Evolutionary conservation across 1,284 basidiomycete species (phyloP), one percentile per base, ranked within the genome.

Genomic region (Fistulina hepatica): DNA sequence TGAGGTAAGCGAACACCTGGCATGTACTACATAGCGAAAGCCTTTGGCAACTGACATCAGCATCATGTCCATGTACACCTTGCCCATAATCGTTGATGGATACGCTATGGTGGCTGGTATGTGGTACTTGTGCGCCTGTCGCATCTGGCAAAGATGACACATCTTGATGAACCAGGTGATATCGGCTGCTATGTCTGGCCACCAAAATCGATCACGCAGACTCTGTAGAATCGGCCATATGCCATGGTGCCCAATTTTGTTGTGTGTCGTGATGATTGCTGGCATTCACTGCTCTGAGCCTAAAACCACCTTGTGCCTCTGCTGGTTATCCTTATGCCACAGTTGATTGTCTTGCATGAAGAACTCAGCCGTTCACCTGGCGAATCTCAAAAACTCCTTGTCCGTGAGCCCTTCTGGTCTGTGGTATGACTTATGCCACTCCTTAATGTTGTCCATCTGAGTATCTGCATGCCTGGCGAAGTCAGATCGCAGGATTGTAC

Each of bases 1-100:
- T 3, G 35, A 34, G 2, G 45, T 48, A 2, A 57, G 40, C 0
- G 47, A 44, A 31, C 52, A 57, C 0, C 46, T 36, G 0, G 42
- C 48, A 5, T 56, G 52, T 3, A 54, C 40, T 5, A 57, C 48
- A 36, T 55, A 56, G 6, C 45, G 42, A 45, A 45, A 59, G 0
- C 57, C 49, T 11, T 43, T 40, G 1, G 48, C 44, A 16, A 26
- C 28, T 33, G 46, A 40, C 55, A 60, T 48, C 21, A 56, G 52
- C 1, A 45, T 58, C 0, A 52, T 56, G 43, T 61, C 55, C 5
- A 59, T 46, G 31, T 63, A 52, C 0, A 51, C 45, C 33, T 58
- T 59, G 0, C 27, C 13, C 26, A 63, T 61, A 2, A 68, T 40
- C 1, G 51, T 41, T 1, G 53, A 43, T 0, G 57, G 53, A 0